phyloP scores from a whole-genome alignment of 768 basidiomycete genomes.

The Kockovaella imperatae region DNA sequence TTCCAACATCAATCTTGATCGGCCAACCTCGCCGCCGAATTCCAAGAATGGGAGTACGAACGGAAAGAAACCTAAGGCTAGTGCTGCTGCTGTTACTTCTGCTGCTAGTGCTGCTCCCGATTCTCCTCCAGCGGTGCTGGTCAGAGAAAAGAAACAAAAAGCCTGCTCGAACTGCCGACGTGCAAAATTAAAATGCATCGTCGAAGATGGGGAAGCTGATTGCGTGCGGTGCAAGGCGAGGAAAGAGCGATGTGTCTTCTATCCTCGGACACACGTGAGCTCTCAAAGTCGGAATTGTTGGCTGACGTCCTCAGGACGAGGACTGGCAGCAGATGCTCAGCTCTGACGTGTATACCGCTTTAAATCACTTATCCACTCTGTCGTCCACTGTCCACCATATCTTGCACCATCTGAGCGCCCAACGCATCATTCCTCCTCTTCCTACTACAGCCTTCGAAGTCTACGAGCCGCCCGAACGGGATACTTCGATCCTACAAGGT shows the following conservation, averaged over 20 bases:
- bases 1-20: no score
- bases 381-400: constrained; percentile 26
- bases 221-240: constrained; percentile 27
- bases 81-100: no score
- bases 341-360: constrained; percentile 18
- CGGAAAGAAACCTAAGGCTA: no score
- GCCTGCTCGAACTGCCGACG: constrained; percentile 32
- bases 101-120: no score
- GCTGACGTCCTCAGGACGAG: constrained; percentile 18
- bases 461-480: constrained; percentile 21
- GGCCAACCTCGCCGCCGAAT: no score
- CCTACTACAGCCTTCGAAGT: constrained; percentile 2
- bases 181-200: constrained; percentile 32
- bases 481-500: constrained; percentile 12
- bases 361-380: constrained; percentile 18
- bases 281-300: neutral
- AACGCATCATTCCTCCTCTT: constrained; percentile 20
- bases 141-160: constrained; percentile 34
- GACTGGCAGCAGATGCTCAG: constrained; percentile 31
- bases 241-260: constrained; percentile 28
- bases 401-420: constrained; percentile 13
- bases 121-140: constrained; percentile 16
- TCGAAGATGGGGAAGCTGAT: constrained; percentile 20
- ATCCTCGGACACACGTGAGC: constrained; percentile 23
- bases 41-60: no score